Conservation (phyloP, 1,139 yeast species). For the Nadsonia starkeyi-henricii region DNA sequence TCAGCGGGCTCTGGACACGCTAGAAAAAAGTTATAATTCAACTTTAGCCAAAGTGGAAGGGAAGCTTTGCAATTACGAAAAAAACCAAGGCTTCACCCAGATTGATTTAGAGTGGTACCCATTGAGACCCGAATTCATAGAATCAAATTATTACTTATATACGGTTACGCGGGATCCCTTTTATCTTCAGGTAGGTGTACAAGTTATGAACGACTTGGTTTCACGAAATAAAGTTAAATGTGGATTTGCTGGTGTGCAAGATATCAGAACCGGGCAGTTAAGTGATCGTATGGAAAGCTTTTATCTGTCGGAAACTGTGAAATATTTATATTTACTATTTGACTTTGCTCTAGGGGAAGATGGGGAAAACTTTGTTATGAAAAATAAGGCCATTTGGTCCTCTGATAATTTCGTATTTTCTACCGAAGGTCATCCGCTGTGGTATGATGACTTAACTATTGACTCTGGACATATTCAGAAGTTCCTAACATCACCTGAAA, state of each 20-base stretch:
- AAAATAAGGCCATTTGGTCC: constrained; percentile 39
- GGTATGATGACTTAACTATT: constrained; percentile 32
- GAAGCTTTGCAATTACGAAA: background rate
- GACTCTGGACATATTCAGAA: constrained; percentile 10
- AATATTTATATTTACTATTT: constrained; percentile 69
- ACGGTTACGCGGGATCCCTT: constrained; percentile 80
- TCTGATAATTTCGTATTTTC: constrained; percentile 61
- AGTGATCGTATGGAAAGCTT: constrained; percentile 88
- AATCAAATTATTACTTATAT: constrained; percentile 72
- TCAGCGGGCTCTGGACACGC: constrained; percentile 12
- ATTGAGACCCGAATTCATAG: constrained; percentile 79
- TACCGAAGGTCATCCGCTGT: constrained; percentile 88
- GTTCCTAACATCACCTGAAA: constrained; percentile 1
- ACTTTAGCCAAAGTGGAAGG: background rate
- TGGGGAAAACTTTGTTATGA: constrained; percentile 18
- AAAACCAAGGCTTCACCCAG: background rate
- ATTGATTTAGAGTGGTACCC: constrained; percentile 75
- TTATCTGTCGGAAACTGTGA: constrained; percentile 73
- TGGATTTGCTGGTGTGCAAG: constrained; percentile 72
- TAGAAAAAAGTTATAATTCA: background rate
- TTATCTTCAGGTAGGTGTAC: constrained; percentile 60
- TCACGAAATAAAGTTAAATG: constrained; percentile 44
- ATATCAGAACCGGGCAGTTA: constrained; percentile 44
- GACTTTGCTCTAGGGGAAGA: constrained; percentile 24
- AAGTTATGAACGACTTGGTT: constrained; percentile 42